phyloP scores from a whole-genome alignment of 305 asterid species.

The Fraxinus sp. region DNA sequence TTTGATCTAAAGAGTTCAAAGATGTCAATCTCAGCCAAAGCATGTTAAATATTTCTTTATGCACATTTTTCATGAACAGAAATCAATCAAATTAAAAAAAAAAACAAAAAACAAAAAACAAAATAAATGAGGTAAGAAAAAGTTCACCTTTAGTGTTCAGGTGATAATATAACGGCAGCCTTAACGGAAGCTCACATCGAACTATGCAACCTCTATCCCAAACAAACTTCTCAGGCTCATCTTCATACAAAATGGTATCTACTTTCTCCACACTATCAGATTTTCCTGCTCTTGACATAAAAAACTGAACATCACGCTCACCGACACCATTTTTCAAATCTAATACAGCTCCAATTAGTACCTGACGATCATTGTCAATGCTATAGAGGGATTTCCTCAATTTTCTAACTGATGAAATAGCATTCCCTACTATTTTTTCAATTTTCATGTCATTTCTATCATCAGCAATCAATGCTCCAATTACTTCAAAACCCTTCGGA shows the following conservation, averaged over 20 bases:
- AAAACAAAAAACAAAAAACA: not conserved
- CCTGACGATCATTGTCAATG: constrained; percentile 28
- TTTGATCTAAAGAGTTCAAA: constrained; percentile 15
- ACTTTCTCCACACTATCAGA: constrained; percentile 41
- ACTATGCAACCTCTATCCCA: constrained; percentile 73
- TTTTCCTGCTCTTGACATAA: constrained; percentile 43
- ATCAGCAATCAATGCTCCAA: constrained; percentile 64
- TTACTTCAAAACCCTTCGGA: constrained; percentile 77
- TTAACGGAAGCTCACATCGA: constrained; percentile 66
- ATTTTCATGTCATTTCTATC: constrained; percentile 34
- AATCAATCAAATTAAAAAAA: not conserved
- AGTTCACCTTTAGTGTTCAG: constrained; percentile 51
- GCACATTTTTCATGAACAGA: not conserved
- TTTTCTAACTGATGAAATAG: constrained; percentile 48
- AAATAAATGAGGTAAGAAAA: not conserved
- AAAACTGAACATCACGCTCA: constrained; percentile 54
- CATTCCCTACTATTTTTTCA: constrained; percentile 42
- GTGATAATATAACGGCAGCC: constrained; percentile 68
- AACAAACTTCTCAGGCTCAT: constrained; percentile 65
- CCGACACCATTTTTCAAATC: constrained; percentile 40
- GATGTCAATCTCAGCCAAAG: not conserved
- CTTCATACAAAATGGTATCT: constrained; percentile 48
- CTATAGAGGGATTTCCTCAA: constrained; percentile 49
- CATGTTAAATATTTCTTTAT: not conserved
- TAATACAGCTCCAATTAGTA: constrained; percentile 61